A percentile compares a stretch with the other conserved stretches of the same genome.
These are phyloP conservation scores for Daldinia loculata DNA, from an alignment of 495 filamentous ascomycete species.

Conservation along the genomic window DNA sequence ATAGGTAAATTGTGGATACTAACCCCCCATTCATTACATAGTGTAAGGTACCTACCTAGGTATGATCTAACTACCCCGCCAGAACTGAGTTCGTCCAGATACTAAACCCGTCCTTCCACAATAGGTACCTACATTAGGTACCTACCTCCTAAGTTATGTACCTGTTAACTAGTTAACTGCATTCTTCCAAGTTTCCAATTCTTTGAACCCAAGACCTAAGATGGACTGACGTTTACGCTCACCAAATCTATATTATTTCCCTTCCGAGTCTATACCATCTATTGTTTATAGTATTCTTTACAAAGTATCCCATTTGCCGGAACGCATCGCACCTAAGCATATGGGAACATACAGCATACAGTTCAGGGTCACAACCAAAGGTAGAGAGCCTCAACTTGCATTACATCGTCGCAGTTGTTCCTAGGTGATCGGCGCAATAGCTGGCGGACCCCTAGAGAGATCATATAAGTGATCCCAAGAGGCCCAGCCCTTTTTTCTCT, in stretches of 20 bases:
- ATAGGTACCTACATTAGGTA: too few relatives aligned
- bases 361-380: constrained; percentile 14
- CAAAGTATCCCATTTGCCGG: background rate
- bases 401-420: constrained; percentile 36
- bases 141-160: background rate
- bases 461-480: constrained; percentile 35
- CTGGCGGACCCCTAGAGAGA: constrained; percentile 24
- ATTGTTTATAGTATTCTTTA: too few relatives aligned
- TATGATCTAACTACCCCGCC: constrained; percentile 7
- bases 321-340: constrained; percentile 18
- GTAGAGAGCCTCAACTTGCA: constrained; percentile 36
- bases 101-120: too few relatives aligned
- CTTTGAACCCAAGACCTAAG: background rate
- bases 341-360: background rate
- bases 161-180: background rate
- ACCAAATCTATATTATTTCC: constrained; percentile 18
- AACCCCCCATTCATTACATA: background rate
- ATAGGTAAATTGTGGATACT: too few relatives aligned
- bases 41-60: background rate
- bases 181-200: constrained; percentile 9
- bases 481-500: constrained; percentile 19
- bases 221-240: constrained; percentile 28
- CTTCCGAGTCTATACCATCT: constrained; percentile 1
- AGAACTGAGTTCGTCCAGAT: background rate
- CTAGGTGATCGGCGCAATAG: constrained; percentile 36